Percentiles rank a stretch among this genome's conserved stretches.
phyloP scores from a whole-genome alignment of 257 asterid species.

The Penstemon newberryi region DNA sequence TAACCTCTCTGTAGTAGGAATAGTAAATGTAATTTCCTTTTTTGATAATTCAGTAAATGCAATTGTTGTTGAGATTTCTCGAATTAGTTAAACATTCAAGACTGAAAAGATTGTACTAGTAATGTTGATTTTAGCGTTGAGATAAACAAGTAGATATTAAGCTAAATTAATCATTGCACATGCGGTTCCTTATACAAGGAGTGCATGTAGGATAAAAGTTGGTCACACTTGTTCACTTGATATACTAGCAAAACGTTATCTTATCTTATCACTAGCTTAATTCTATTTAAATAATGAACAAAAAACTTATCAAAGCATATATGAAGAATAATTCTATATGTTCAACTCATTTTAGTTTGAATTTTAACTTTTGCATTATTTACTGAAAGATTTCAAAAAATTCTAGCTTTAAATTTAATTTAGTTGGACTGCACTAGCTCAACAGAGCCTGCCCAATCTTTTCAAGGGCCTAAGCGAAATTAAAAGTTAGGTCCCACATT shows the following conservation, averaged over 20 bases:
- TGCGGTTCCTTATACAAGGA: constrained; percentile 14
- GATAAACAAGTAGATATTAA: not conserved
- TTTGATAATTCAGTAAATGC: not conserved
- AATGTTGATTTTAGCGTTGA: constrained; percentile 13
- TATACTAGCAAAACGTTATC: constrained; percentile 23
- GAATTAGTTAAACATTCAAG: constrained; percentile 17
- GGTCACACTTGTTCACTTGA: not conserved
- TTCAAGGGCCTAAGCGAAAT: too few species aligned
- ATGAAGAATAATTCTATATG: not conserved
- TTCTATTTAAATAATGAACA: not conserved
- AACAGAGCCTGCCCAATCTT: too few species aligned
- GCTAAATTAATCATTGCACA: constrained; percentile 16
- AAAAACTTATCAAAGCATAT: not conserved
- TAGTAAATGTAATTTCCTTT: too few species aligned
- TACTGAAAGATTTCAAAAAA: not conserved
- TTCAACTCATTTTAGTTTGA: not conserved
- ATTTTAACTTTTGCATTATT: not conserved
- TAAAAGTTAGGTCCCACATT: too few species aligned
- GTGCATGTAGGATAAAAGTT: not conserved
- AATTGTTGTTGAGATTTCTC: not conserved
- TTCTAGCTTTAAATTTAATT: too few species aligned
- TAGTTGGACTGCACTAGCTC: too few species aligned
- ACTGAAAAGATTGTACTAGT: not conserved
- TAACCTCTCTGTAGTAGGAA: not conserved
- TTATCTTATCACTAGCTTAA: constrained; percentile 29